Evolutionary conservation across 1,284 basidiomycete genomes (phyloP), one percentile per base, ranked within the genome.

Genomic region (Pterulicium gracile): DNA sequence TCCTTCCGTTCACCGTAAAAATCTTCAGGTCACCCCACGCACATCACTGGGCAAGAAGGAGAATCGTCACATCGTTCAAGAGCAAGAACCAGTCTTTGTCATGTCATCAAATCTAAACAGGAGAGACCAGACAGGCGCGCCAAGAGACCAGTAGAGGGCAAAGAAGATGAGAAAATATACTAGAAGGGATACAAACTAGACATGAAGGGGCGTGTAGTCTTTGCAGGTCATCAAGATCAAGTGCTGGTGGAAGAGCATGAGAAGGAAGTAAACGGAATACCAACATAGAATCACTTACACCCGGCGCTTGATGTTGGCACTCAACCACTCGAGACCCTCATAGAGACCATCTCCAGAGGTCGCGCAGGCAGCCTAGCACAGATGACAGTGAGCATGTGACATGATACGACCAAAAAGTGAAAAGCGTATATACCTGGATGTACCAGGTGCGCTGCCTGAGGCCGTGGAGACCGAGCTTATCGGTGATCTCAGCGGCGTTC

Each of bases 401-500:
- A 52, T 48, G 13, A 36, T 46, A 58, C 55, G 47, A 58, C 56
- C 46, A 54, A 40, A 49, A 41, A 52, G 49, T 41, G 41, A 24
- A 24, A 45, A 44, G 32, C n/a, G n/a, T 41, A 63, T 79, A 54
- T 52, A 87, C 86, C 82, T 98, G 96, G 64, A 99, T 98, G 73
- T 95, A 98, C 95, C 94, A 97, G 54, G 88, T 89, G 72, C 96
- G 79, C 75, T 98, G 89, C 65, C 93, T 86, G 62, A 98, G 81
- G 52, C 90, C 89, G 66, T 98, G 95, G 50, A 98, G 82, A 54
- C 96, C 96, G 56, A 99, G 90, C 72, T 98, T 98, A 72, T 98
- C 96, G 52, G 96, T 98, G 64, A 99, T 97, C 70, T 98, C 96
- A 54, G 96, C 91, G 32, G 96, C 95, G 67, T 95, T 97, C 95